phyloP scores from a whole-genome alignment of 768 basidiomycete genomes.

The Sarcodon sp. region DNA sequence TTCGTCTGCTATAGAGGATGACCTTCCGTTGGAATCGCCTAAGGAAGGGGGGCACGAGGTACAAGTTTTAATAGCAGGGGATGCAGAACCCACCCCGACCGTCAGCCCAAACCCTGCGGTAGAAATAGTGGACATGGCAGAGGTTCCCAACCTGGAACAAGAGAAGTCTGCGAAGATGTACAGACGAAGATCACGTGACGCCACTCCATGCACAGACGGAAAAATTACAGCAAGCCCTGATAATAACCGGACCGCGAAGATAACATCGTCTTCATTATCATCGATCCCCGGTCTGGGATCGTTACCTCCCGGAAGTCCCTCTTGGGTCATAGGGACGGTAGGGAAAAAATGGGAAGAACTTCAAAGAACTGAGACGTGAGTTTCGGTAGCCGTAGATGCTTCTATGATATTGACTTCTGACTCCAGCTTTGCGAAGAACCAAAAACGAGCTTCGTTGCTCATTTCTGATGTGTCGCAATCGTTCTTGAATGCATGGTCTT shows the following conservation, averaged over 20 bases:
- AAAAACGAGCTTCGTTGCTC: conserved; percentile 56
- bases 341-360: conserved; percentile 51
- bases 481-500: conserved; percentile 32
- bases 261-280: conserved; percentile 5
- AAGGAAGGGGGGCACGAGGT: conserved; percentile 9
- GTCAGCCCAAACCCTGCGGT: conserved; percentile 36
- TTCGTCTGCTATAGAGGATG: conserved; percentile 29
- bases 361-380: conserved; percentile 40
- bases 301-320: conserved; percentile 15
- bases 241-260: conserved; percentile 5
- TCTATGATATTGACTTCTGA: neutral
- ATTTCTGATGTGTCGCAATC: conserved; percentile 53
- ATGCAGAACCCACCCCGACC: conserved; percentile 16
- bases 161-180: conserved; percentile 10
- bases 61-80: conserved; percentile 6
- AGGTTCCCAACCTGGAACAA: conserved; percentile 5
- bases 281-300: conserved; percentile 28
- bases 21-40: conserved; percentile 6
- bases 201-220: conserved; percentile 13
- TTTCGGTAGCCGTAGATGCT: conserved; percentile 8
- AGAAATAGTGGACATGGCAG: conserved; percentile 28
- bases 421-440: conserved; percentile 48
- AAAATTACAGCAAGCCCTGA: conserved; percentile 6
- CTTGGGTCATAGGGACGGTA: conserved; percentile 33
- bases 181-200: conserved; percentile 17